Evolutionary conservation across 495 filamentous ascomycete genomes (phyloP), one percentile per base, ranked within the genome.

Genomic region (Stereocaulon alpinum): DNA sequence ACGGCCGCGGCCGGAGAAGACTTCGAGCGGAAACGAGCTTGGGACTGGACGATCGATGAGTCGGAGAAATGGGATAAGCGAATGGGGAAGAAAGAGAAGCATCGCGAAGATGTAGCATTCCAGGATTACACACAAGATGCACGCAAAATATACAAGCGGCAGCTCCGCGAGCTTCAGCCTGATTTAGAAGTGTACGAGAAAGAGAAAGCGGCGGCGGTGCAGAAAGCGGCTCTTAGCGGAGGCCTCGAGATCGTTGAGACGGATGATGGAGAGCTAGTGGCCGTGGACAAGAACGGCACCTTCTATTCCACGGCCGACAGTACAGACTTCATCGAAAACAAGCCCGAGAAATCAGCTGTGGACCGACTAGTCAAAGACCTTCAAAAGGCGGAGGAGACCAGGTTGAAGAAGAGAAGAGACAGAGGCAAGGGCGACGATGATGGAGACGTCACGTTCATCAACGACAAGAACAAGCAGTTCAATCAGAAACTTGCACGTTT

Each of bases 391-490:
- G 93, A 97, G 74, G 91, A 95, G 64, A 75, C 80, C 32, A 75
- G 89, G 40, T 71, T 96, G 72, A 88, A 87, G 79, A 91, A 93
- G 76, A 81, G 88, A 63, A 84, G 80, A 68, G 88, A 91, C 60
- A 80, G 89, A 58, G 72, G 74, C 24, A 82, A 79, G 71, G 83
- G 80, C 15, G 81, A 88, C 63, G 87, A 88, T 30, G 89, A 91
- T 40, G 82, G 80, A 29, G 93, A 98, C 70, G 88, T 97, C 60
- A 97, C 94, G 11, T 97, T 94, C 73, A 98, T 98, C 79, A 98
- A 98, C 72, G 90, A 96, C 72, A 96, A 97, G 86, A 95, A 95
- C 77, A 95, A 95, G 77, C 89, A 95, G 76, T 97, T 98, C 76
- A 98, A 98, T 80, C 86, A 93, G 75, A 97, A 97, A 74, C 73